Evolutionary conservation across 73 alveolate species (phyloP).

Genomic region (Paramecium biaurelia): DNA sequence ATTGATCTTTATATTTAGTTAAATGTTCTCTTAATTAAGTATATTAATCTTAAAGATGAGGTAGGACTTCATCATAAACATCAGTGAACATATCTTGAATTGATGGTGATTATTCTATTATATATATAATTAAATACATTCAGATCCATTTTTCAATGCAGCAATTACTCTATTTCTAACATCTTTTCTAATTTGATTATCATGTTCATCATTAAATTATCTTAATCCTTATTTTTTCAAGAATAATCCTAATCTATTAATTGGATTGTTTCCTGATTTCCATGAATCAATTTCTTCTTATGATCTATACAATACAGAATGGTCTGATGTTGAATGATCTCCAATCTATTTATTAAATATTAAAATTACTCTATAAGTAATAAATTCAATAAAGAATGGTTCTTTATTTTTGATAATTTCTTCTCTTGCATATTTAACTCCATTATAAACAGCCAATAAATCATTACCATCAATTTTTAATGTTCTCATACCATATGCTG

Average conservation of each 20-base stretch:
- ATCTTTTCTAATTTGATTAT: constrained; percentile 45
- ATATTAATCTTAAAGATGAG: constrained; percentile 71
- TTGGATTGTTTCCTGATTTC: constrained; percentile 65
- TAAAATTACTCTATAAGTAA: constrained; percentile 80
- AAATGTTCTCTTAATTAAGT: constrained; percentile 68
- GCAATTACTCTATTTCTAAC: constrained; percentile 53
- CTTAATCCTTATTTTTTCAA: constrained; percentile 64
- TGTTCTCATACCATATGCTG: constrained; percentile 90
- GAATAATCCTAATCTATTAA: constrained; percentile 61
- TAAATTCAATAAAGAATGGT: constrained; percentile 92
- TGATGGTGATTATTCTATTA: constrained; percentile 66
- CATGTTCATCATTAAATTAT: constrained; percentile 66
- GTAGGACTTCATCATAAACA: constrained; percentile 78
- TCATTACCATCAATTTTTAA: constrained; percentile 96
- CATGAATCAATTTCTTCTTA: constrained; percentile 75
- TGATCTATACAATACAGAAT: constrained; percentile 77
- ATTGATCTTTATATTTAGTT: constrained; percentile 73
- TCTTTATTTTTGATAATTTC: constrained; percentile 71
- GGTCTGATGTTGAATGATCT: constrained; percentile 94
- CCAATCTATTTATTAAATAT: constrained; percentile 65
- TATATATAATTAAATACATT: constrained; percentile 51
- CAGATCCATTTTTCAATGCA: constrained; percentile 68
- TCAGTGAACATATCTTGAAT: constrained; percentile 76
- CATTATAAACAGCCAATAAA: constrained; percentile 87
- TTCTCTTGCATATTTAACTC: constrained; percentile 85